Base-by-base conservation (phyloP, 495 filamentous ascomycete genomes). In the Pseudomonodictys pantanalensis region DNA sequence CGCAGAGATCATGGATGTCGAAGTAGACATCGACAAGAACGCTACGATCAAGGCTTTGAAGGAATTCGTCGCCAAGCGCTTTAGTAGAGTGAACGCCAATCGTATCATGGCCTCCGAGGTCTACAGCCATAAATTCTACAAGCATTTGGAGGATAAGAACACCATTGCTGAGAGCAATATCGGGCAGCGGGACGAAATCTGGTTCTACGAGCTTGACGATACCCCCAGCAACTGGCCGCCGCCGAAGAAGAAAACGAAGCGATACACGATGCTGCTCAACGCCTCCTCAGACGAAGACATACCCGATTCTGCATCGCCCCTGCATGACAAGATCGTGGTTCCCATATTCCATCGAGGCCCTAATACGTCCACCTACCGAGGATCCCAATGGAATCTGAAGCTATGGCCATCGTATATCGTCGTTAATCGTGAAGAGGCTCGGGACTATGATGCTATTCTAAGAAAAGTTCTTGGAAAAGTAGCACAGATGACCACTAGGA, bases 11-110 rank as follows among this genome's bases (percentile, higher is more conserved):
- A 72, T 92, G 43, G 70, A 80, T n/a, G 80, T 97, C 33, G 76
- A 78, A 12, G 83, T 96, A n/a, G 93, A 97, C 53, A 82, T 97
- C 39, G 89, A 96, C 61, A 95, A 90, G 72, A 83, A 89, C 46
- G 82, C 80, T 44, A 88, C 78, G 48, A 83, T 97, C 56, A 83
- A 80, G 61, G 71, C 75, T 1, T 71, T 97, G 58, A 96, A 93
- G 65, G 81, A 92, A 52, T 85, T 85, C 59, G 72, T 97, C 18
- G 89, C 83, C 7, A 79, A 77, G 30, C 86, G 85, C 56, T 81
- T 88, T 41, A 38, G 53, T 15, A 82, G 81, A 8, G 68, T 80
- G 4, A 75, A 84, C 51, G 67, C 76, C 8, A 71, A 79, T 46
- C 77, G 70, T 53, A 74, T 96, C 8, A 81, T 95, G 67, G 83